Evolutionary conservation across 306 rosid genomes (phyloP), one percentile per base, ranked within the genome.

Genomic region (Vigna angularis): DNA sequence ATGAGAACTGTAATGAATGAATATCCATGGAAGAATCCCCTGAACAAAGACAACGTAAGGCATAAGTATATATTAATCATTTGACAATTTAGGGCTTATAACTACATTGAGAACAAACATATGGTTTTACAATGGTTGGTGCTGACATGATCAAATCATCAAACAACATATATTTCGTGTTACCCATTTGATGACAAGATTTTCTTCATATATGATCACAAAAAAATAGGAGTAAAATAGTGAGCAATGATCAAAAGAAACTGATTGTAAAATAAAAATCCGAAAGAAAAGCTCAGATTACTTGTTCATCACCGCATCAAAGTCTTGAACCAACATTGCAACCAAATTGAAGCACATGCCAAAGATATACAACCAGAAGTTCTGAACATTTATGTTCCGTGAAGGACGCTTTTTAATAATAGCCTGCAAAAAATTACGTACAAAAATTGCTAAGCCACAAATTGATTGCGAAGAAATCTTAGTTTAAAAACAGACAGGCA

Each of bases 1-100:
- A 94, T 94, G 69, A 94, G 85, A 74, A 94, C 85, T 3, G 97
- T 94, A 75, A 94, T 87, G 76, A 91, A 84, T 4, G 98, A 87
- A 86, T 94, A 94, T 64, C 97, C 98, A 75, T 92, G 90, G 81
- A 92, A 90, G 86, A 94, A 92, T 66, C 98, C 97, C 97, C 98
- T 94, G 85, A 81, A 84, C 44, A 81, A 18, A 61, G 79, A 83
- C 62, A 75, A 56, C 49, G 74, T 38, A 66, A 72, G 68, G 62
- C 65, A 61, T 83, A 74, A 76, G 20, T 59, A 73, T 52, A 38
- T 69, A 86, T 53, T 28, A 62, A 38, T 36, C 55, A 72, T 36
- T 44, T 22, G 67, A 70, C 36, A 30, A 30, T n/a, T 56, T 22
- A 75, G 50, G 42, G 50, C 68, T 62, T 61, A 81, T 49, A 76